These are phyloP conservation scores for Fusarium protoensiforme DNA, from an alignment of 2,329 filamentous ascomycete species.

Conservation along the genomic window DNA sequence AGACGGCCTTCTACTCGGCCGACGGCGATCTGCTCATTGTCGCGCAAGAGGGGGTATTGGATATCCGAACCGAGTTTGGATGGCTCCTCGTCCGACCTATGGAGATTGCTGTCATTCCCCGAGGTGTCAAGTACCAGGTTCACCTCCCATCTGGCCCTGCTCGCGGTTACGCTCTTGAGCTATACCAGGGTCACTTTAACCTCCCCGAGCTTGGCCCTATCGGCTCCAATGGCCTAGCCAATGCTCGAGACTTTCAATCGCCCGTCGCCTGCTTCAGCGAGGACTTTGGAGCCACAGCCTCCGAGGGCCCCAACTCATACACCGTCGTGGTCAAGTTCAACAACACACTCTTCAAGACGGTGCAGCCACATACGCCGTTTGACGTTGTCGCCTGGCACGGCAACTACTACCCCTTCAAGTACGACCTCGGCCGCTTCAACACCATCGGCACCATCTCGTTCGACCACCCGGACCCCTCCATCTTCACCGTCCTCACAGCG, in stretches of 20 bases:
- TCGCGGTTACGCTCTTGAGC: constrained; percentile 79
- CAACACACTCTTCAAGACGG: constrained; percentile 72
- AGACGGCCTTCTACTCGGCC: constrained; percentile 84
- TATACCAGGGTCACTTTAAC: constrained; percentile 78
- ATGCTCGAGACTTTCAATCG: constrained; percentile 79
- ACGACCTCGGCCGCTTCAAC: constrained; percentile 82
- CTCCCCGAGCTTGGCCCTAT: constrained; percentile 80
- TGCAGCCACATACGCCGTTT: constrained; percentile 78
- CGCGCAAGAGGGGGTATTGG: constrained; percentile 77
- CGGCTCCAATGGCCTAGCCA: constrained; percentile 79
- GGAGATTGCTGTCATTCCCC: constrained; percentile 81
- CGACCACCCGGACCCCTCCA: constrained; percentile 82
- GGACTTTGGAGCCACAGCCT: constrained; percentile 59
- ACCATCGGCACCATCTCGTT: constrained; percentile 78
- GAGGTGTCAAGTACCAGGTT: constrained; percentile 80
- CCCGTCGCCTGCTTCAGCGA: constrained; percentile 77
- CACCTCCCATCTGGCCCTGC: constrained; percentile 70
- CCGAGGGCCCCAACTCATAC: constrained; percentile 51
- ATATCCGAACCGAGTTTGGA: constrained; percentile 83
- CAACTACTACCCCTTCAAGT: constrained; percentile 84
- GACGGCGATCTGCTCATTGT: constrained; percentile 85
- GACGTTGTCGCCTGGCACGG: constrained; percentile 86
- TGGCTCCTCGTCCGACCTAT: constrained; percentile 79
- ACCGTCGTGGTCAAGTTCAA: constrained; percentile 74
- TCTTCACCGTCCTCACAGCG: constrained; percentile 78